Evolutionary conservation across 2,329 filamentous ascomycete genomes (phyloP), one percentile per base, ranked within the genome.

Genomic region (Pseudophaeomoniella oleicola): DNA sequence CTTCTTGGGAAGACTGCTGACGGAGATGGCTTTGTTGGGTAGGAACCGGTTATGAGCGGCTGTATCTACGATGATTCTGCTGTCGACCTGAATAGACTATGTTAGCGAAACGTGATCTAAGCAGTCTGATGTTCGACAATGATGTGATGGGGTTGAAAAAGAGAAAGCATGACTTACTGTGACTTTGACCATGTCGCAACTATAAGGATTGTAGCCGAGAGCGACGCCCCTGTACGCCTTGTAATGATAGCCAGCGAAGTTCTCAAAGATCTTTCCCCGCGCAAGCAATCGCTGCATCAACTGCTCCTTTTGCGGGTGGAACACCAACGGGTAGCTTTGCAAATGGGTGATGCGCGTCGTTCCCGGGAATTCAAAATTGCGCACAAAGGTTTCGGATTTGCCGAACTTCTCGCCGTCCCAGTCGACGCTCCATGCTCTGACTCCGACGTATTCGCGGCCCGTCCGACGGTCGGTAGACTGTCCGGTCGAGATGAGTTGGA

Each of bases 1-100:
- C 3, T 14, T 19, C 5, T 14, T 34, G 18, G 29, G 17, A 18
- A 41, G 35, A 2, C 35, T 15, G 13, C n/a, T 32, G 37, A 55
- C 30, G n/a, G 44, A 39, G 16, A 63, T 37, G 0, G 53, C 46
- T 14, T 51, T 43, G 39, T 59, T 54, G 0, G 66, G 61, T 27
- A 67, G 60, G 50, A 68, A 70, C 2, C 47, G 50, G 30, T 59
- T 62, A 48, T 56, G 71, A 27, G 64, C 67, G 19, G 66, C 59
- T 0, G 61, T 59, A 41, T 72, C 69, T 32, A 72, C 63, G 30
- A 72, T 60, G 17, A 72, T 61, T 14, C 66, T 57, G 19, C 63
- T 62, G 69, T 48, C 39, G 49, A 35, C 22, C 39, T n/a, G 6
- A 36, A 3, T 9, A 4, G n/a, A 17, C 16, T 33, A 12, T 34